Percentiles rank a stretch among this genome's conserved stretches.
Evolutionary conservation across 2,329 filamentous ascomycete genomes (phyloP).

Genomic region (Orbilia brochopaga): DNA sequence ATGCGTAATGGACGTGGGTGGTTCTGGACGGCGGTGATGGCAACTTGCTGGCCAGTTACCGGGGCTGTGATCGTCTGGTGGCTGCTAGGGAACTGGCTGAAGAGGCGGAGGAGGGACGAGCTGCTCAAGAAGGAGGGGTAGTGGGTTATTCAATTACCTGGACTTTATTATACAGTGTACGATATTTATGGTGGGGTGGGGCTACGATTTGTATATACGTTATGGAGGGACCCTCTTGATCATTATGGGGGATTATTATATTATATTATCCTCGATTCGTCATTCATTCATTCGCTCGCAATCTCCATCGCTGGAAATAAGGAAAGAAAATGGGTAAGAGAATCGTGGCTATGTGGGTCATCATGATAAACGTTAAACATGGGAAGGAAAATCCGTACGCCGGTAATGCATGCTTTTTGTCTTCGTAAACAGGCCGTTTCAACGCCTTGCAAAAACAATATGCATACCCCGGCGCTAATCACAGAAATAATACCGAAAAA

Average conservation of each 20-base stretch:
- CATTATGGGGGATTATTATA: neutral
- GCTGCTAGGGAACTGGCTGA: constrained; percentile 73
- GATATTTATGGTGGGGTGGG: neutral
- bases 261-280: too few species aligned
- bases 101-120: constrained; percentile 59
- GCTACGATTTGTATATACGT: constrained; percentile 10
- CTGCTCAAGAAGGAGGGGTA: constrained; percentile 21
- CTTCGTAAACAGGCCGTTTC: constrained; percentile 3
- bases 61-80: constrained; percentile 72
- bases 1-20: constrained; percentile 70
- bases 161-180: too few species aligned
- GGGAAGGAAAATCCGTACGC: neutral
- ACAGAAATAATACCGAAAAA: neutral
- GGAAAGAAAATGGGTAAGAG: neutral
- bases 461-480: neutral
- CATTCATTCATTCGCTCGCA: neutral
- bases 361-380: neutral
- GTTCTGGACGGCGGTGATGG: constrained; percentile 81
- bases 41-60: constrained; percentile 76
- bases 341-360: neutral
- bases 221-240: neutral
- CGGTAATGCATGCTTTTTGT: constrained; percentile 8
- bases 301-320: neutral
- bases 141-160: neutral
- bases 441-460: neutral